Evolutionary conservation across 1,139 yeast genomes (phyloP).

Genomic region (Blastobotrys buckinghamii): DNA sequence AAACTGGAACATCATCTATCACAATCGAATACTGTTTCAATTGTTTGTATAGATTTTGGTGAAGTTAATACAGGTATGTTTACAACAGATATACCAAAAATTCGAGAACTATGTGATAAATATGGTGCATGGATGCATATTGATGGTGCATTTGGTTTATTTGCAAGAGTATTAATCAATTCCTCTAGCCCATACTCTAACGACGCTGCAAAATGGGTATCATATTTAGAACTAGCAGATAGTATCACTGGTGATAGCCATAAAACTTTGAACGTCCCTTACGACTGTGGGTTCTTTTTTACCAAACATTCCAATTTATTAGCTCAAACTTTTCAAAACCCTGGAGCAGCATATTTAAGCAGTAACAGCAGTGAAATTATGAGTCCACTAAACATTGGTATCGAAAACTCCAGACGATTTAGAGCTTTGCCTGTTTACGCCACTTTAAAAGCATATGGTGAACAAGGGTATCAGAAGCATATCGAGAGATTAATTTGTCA

Average conservation of each 20-base stretch:
- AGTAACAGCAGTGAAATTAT: slow-evolving; percentile 8
- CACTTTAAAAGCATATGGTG: slow-evolving; percentile 25
- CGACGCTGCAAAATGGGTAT: slow-evolving; percentile 17
- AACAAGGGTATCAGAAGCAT: slow-evolving; percentile 19
- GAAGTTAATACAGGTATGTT: slow-evolving; percentile 28
- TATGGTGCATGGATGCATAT: slow-evolving; percentile 28
- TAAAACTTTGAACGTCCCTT: slow-evolving; percentile 28
- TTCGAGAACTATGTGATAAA: slow-evolving; percentile 24
- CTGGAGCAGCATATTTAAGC: slow-evolving; percentile 25
- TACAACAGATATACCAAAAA: slow-evolving; percentile 16
- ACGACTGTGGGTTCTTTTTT: slow-evolving; percentile 27
- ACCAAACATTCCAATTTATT: slow-evolving; percentile 16
- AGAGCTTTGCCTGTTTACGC: slow-evolving; percentile 25
- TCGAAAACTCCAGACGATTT: slow-evolving; percentile 27
- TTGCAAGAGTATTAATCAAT: slow-evolving; percentile 18
- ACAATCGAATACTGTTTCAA: slow-evolving; percentile 12
- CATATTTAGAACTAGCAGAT: slow-evolving; percentile 26
- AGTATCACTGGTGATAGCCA: slow-evolving; percentile 28
- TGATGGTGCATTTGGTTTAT: slow-evolving; percentile 28
- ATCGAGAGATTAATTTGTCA: slow-evolving; percentile 20
- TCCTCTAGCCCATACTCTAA: slow-evolving; percentile 11
- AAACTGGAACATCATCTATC: slow-evolving; percentile 16
- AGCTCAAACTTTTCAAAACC: slow-evolving; percentile 22
- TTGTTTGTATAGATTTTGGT: slow-evolving; percentile 25
- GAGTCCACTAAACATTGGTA: slow-evolving; percentile 24